Evolutionary conservation across 345 rosid species (phyloP), one percentile per base, ranked within the genome.

Genomic region (Brassica rapa): DNA sequence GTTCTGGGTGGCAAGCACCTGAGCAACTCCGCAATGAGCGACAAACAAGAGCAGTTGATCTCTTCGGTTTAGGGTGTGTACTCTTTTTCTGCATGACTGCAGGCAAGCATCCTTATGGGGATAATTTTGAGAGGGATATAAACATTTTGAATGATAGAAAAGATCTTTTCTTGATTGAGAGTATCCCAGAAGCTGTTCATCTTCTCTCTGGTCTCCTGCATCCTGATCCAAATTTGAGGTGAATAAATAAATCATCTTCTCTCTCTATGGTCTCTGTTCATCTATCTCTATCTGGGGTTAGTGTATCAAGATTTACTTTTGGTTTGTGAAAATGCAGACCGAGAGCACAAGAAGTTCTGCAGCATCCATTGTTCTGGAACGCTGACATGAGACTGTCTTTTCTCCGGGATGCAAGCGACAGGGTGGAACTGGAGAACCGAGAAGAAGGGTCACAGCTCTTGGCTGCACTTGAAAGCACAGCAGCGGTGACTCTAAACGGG

Each of bases 1-100:
- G 93, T 84, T 91, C 93, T 69, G 93, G 96, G 62, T 91, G 96
- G 96, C 96, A 89, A 84, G 90, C 96, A 16, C 91, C 96, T 79
- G 96, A 91, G 73, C 96, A 89, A 70, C 92, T 91, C 70, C 86
- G 83, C 37, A 84, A 85, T 66, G 90, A 85, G 62, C 88, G 92
- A 39, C 93, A 91, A 83, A 89, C 92, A 60, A 87, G 96, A 71
- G 90, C 92, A 0, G 85, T 91, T 62, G 93, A 91, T 82, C 81
- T 91, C 77, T 91, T 87, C 79, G 80, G 93, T 80, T 85, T 91
- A 80, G 96, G 96, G 6, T 91, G 96, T 81, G 87, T 89, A 70
- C 84, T 91, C n/a, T 91, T 86, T 75, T 91, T 85, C 85, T 88
- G 96, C 56, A 81, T 91, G 72, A 89, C 96, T 51, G 96, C 86